phyloP scores from a whole-genome alignment of 306 rosid species.

The Astragalus glycyphyllos region DNA sequence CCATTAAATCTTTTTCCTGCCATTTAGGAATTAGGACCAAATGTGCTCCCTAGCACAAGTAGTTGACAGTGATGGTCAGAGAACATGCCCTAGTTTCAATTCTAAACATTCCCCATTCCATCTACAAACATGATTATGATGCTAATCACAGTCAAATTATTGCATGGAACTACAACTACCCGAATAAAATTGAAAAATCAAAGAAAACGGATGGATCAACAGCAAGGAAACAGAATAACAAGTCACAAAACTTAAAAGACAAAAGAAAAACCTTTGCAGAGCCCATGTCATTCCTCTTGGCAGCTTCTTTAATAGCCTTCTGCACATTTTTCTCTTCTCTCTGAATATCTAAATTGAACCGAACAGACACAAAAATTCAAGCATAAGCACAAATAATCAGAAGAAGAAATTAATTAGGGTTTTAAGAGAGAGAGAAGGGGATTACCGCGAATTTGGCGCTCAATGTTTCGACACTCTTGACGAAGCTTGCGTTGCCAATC shows the following conservation, averaged over 20 bases:
- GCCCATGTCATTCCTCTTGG: conserved; percentile 93
- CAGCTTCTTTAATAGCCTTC: conserved; percentile 90
- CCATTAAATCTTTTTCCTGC: conserved; percentile 4
- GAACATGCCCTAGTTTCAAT: neutral
- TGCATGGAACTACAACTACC: neutral
- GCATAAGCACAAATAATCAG: neutral
- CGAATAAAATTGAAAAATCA: neutral
- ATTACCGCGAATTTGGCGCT: conserved; percentile 90
- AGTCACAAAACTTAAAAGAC: neutral
- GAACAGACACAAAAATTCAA: conserved; percentile 27
- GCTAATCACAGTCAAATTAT: conserved; percentile 35
- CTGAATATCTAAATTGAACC: conserved; percentile 68
- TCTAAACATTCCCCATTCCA: neutral
- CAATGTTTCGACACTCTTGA: conserved; percentile 89
- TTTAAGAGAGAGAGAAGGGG: conserved; percentile 1
- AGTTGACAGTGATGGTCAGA: neutral
- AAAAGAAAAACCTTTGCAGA: conserved; percentile 77
- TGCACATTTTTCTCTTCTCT: conserved; percentile 91
- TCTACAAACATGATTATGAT: neutral
- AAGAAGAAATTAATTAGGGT: conserved; percentile 20
- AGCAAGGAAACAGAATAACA: conserved; percentile 13
- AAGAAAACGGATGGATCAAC: neutral
- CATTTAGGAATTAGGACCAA: conserved; percentile 21
- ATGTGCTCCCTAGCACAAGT: neutral
- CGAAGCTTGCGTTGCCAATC: conserved; percentile 95